A percentile compares a stretch with the other conserved stretches of the same genome.
These are phyloP conservation scores for Aquilaria sinensis DNA, from an alignment of 345 rosid species.

Conservation along the genomic window DNA sequence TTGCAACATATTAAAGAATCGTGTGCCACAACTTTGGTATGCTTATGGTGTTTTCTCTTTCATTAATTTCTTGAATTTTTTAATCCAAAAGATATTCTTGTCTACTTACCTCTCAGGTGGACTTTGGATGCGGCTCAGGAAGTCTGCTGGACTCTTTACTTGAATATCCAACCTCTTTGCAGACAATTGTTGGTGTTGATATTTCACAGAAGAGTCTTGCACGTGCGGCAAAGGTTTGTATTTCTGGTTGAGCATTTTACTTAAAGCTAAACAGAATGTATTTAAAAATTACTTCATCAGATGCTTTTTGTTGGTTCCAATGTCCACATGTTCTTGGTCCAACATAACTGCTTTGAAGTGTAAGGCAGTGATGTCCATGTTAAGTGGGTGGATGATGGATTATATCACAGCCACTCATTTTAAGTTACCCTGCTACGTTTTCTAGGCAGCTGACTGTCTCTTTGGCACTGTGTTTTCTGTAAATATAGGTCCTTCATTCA, in stretches of 20 bases:
- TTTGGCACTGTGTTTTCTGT: conserved; percentile 8
- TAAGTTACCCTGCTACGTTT: too few species aligned
- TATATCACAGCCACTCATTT: too few species aligned
- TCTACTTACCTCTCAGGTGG: conserved; percentile 42
- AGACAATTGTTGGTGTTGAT: conserved; percentile 78
- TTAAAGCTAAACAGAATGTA: background rate
- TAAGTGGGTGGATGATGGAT: too few species aligned
- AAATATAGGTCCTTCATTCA: conserved; percentile 68
- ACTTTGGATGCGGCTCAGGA: conserved; percentile 95
- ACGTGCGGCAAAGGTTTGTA: conserved; percentile 86
- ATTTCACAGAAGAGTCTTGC: conserved; percentile 69
- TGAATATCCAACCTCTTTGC: conserved; percentile 65
- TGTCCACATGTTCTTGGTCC: too few species aligned
- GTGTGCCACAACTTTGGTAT: conserved; percentile 67
- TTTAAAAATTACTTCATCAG: background rate
- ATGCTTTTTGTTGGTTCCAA: too few species aligned
- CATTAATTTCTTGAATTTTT: conserved; percentile 1
- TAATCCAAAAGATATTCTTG: conserved; percentile 7
- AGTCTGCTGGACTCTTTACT: conserved; percentile 77
- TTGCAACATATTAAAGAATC: conserved; percentile 67
- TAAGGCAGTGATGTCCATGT: too few species aligned
- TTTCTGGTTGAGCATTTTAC: background rate
- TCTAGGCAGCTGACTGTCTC: background rate
- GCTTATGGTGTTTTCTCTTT: conserved; percentile 9
- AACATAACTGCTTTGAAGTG: too few species aligned